Evolutionary conservation across 2,329 filamentous ascomycete genomes (phyloP).

Genomic region (Aspergillus unguis): DNA sequence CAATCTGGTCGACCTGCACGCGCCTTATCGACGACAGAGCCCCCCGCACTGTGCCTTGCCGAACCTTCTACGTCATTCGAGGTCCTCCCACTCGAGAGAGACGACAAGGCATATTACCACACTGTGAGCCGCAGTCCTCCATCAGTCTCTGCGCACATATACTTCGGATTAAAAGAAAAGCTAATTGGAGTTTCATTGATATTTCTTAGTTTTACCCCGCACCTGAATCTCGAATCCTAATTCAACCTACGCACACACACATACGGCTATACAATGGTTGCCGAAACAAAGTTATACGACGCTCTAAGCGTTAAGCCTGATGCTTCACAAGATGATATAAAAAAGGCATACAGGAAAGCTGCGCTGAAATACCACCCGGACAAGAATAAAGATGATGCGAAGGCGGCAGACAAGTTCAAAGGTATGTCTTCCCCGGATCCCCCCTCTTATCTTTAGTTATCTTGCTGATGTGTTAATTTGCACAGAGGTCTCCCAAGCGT

Average conservation of each 20-base stretch:
- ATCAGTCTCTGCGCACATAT: background rate
- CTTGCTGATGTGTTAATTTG: background rate
- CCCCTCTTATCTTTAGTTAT: background rate
- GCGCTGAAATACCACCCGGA: conserved; percentile 93
- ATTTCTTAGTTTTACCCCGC: background rate
- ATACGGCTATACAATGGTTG: conserved; percentile 66
- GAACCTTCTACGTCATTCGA: conserved; percentile 39
- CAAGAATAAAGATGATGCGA: conserved; percentile 91
- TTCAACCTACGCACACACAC: background rate
- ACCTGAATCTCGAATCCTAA: conserved; percentile 8
- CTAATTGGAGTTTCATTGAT: background rate
- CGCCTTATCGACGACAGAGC: background rate
- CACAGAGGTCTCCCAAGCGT: conserved; percentile 86
- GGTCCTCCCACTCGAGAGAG: conserved; percentile 5
- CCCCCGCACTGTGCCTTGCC: conserved; percentile 7
- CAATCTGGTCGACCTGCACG: too few relatives aligned
- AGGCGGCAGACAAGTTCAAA: conserved; percentile 92
- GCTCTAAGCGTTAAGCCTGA: conserved; percentile 72
- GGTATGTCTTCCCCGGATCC: conserved; percentile 37
- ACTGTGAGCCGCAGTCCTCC: background rate
- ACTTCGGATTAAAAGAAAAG: too few relatives aligned
- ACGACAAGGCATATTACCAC: background rate
- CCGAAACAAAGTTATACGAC: conserved; percentile 95
- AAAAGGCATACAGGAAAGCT: conserved; percentile 81
- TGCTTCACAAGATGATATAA: conserved; percentile 89